Percentiles rank a stretch among this genome's conserved stretches.
These are phyloP conservation scores for Sarocladiaceae sp. DNA, from an alignment of 2,329 filamentous ascomycete genomes.

Conservation along the genomic window DNA sequence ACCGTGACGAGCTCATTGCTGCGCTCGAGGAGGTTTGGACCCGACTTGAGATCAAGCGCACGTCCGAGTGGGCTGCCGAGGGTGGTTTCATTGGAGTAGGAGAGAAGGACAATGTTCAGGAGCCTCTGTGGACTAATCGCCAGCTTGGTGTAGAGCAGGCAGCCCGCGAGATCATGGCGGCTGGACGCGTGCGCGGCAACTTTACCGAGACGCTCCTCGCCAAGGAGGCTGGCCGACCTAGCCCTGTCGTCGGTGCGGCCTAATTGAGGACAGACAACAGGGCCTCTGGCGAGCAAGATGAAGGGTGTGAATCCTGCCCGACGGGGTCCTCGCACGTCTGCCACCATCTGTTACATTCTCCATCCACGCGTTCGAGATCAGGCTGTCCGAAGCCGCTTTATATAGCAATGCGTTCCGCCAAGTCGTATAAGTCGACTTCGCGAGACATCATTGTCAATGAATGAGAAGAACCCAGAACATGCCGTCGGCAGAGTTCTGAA, in stretches of 20 bases:
- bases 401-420: neutral
- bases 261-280: neutral
- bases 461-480: too few relatives aligned
- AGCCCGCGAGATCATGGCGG: constrained; percentile 53
- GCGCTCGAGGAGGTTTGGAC: constrained; percentile 86
- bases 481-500: too few relatives aligned
- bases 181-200: constrained; percentile 28
- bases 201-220: constrained; percentile 56
- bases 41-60: constrained; percentile 84
- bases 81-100: constrained; percentile 96
- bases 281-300: constrained; percentile 1
- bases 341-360: constrained; percentile 4
- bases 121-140: constrained; percentile 84
- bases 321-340: neutral
- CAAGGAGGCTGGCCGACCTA: constrained; percentile 37
- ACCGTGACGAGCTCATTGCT: constrained; percentile 76
- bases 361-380: constrained; percentile 4
- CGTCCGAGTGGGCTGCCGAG: constrained; percentile 82
- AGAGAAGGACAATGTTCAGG: constrained; percentile 50
- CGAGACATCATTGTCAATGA: too few relatives aligned
- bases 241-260: constrained; percentile 22
- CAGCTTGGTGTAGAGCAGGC: constrained; percentile 74
- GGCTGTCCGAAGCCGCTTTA: neutral
- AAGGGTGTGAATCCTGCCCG: constrained; percentile 4
- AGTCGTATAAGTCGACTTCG: too few relatives aligned